Base-by-base conservation (phyloP, 441 rosid species). In the Pelargonium australe region DNA sequence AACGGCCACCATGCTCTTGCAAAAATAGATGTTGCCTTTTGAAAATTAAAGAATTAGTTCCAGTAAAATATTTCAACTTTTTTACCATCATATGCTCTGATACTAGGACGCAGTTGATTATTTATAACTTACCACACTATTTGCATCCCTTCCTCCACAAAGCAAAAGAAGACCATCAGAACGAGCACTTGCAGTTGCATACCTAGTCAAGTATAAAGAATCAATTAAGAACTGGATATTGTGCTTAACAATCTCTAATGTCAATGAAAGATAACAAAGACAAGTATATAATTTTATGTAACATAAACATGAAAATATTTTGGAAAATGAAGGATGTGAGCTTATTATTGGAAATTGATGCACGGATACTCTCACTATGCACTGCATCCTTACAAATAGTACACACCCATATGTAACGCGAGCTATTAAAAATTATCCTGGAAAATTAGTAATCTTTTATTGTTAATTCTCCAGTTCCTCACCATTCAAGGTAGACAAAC, bases 151-250 rank as follows among this genome's bases (percentile, higher is more conserved):
- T 77, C 99, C 99, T 61, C 99, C 99, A 81, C 99, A 95, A 70
- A 95, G 99, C 76, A 95, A 79, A 74, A 95, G 99, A 82, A 95
- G 98, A 70, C 99, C 99, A 79, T 95, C 97, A 72, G 99, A 91
- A 41, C 97, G 89, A 19, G 99, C 99, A 85, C 99, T 90, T 80
- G 97, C 99, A 68, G 99, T 95, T 51, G 99, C 99, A 79, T 95
- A 95, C 99, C 99, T 95, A 79, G 75, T 66, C 65, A 83, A 67
- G 78, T 19, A 63, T 66, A 73, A 71, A 68, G 20, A 61, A 55
- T 72, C 47, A 80, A 25, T 67, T 28, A 41, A 44, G 60, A 72
- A 64, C 47, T 44, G 44, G 13, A 49, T 72, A 65, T 72, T 7
- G 72, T 60, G 68, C 12, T 55, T 34, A 61, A 69, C 8, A 67